Base-by-base conservation (phyloP, 371 early-diverging fungal genomes). In the Catenaria anguillulae region DNA sequence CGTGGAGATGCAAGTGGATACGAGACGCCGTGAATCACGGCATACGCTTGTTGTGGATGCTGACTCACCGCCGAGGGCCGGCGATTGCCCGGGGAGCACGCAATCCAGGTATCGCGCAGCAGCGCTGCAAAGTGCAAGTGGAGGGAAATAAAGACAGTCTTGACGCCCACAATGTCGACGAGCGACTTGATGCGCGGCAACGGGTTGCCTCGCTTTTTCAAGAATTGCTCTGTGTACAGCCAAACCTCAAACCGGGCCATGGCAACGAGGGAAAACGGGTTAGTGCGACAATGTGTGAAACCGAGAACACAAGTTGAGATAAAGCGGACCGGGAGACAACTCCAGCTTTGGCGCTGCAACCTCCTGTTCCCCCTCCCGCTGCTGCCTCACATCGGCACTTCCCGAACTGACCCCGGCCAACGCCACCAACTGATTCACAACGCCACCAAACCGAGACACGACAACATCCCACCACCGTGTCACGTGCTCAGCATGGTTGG, bases 101-200 rank as follows among this genome's bases (percentile, higher is more conserved):
- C 40, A 2, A 17, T 17, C 45, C 45, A 43, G 19, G 45, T 43
- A 23, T 21, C 21, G 31, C 42, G 36, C 1, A 58, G n/a, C 24
- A 58, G 43, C 15, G 58, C n/a, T 13, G 58, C 58, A 21, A 58
- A 58, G 21, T 58, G 58, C 24, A 58, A 10, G 43, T 58, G 58
- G 36, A 58, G 58, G 21, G 58, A 58, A 17, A 58, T 31, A 36
- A 58, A 58, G 36, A 58, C 21, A 13, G 43, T 26, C 31, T 6
- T 15, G 10, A 58, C 58, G 24, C 58, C 58, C 26, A 58, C 58
- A 8, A 58, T 58, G 15, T 58, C 58, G 36, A 58, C 58, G 26
- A 58, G 58, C 40, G 58, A 58, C 42, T 42, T 36, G 36, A 58
- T 58, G 40, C 24, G 29, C 15, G 58, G 58, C 42, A 40, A 10